Conservation (phyloP, 2,329 filamentous ascomycete genomes). For the Epichloe elymi region DNA sequence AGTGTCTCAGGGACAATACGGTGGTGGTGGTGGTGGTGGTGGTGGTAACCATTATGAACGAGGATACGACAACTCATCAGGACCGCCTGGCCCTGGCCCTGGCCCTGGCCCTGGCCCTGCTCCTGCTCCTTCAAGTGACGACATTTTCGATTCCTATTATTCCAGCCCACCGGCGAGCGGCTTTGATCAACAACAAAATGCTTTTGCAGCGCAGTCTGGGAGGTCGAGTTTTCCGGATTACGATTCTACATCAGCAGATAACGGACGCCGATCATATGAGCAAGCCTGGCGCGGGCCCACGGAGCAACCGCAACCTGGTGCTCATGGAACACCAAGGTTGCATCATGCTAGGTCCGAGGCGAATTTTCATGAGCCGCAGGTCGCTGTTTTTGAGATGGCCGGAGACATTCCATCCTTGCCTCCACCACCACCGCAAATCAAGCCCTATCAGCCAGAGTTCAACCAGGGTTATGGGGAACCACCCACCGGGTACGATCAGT, state of each 20-base stretch:
- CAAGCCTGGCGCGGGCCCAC: slow-evolving; percentile 29
- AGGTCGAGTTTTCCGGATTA: slow-evolving; percentile 27
- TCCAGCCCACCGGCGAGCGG: slow-evolving; percentile 22
- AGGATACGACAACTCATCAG: slow-evolving; percentile 18
- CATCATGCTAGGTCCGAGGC: slow-evolving; percentile 55
- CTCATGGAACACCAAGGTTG: slow-evolving; percentile 38
- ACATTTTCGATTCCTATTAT: slow-evolving; percentile 44
- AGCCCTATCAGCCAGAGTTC: slow-evolving; percentile 16
- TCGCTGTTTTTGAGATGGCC: slow-evolving; percentile 63
- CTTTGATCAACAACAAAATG: slow-evolving; percentile 13
- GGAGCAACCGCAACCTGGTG: slow-evolving; percentile 34
- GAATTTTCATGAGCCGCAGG: slow-evolving; percentile 48
- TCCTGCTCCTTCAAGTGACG: slow-evolving; percentile 27
- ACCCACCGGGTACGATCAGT: slow-evolving; percentile 14
- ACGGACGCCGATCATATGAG: slow-evolving; percentile 33
- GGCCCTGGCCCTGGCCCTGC: neutral
- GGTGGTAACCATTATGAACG: slow-evolving; percentile 18
- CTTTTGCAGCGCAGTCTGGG: slow-evolving; percentile 10
- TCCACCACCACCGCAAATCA: slow-evolving; percentile 26
- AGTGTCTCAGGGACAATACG: slow-evolving; percentile 21
- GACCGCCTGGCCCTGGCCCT: slow-evolving; percentile 6
- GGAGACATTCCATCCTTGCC: slow-evolving; percentile 46
- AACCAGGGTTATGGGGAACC: slow-evolving; percentile 12
- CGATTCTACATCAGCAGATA: slow-evolving; percentile 22
- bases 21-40: slow-evolving; percentile 13